phyloP scores from a whole-genome alignment of 2,329 filamentous ascomycete genomes.

The Penicillium sp. region DNA sequence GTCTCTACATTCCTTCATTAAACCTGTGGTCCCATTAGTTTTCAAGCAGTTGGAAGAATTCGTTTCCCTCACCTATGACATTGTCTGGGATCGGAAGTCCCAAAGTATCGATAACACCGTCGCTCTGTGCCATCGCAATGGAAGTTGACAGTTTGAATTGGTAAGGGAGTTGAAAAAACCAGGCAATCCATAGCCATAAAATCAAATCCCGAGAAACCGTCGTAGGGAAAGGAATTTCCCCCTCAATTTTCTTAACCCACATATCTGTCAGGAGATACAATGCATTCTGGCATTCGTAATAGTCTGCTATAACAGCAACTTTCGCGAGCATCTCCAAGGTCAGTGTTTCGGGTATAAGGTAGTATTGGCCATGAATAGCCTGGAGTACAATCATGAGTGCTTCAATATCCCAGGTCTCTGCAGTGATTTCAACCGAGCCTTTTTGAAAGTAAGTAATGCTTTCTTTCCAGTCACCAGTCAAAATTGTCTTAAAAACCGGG shows the following conservation, averaged over 20 bases:
- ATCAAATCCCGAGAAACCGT: slow-evolving; percentile 5
- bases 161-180: slow-evolving; percentile 15
- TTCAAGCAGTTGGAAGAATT: neutral
- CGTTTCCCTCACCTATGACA: slow-evolving; percentile 14
- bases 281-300: slow-evolving; percentile 24
- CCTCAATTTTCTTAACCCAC: slow-evolving; percentile 17
- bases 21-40: slow-evolving; percentile 11
- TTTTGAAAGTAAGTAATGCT: neutral
- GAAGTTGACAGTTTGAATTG: slow-evolving; percentile 20
- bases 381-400: slow-evolving; percentile 10
- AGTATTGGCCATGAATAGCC: slow-evolving; percentile 9
- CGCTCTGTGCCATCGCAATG: slow-evolving; percentile 16
- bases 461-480: slow-evolving; percentile 15
- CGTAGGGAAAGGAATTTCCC: neutral
- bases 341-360: slow-evolving; percentile 4
- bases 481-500: slow-evolving; percentile 8
- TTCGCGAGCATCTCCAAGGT: slow-evolving; percentile 24
- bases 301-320: slow-evolving; percentile 24
- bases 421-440: slow-evolving; percentile 8
- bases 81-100: slow-evolving; percentile 21
- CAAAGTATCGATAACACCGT: slow-evolving; percentile 9
- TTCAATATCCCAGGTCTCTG: slow-evolving; percentile 11
- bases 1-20: slow-evolving; percentile 16
- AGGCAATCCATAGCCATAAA: slow-evolving; percentile 16
- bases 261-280: slow-evolving; percentile 12